Evolutionary conservation across 257 asterid genomes (phyloP), one percentile per base, ranked within the genome.

Genomic region (Solanum bulbocastanum): DNA sequence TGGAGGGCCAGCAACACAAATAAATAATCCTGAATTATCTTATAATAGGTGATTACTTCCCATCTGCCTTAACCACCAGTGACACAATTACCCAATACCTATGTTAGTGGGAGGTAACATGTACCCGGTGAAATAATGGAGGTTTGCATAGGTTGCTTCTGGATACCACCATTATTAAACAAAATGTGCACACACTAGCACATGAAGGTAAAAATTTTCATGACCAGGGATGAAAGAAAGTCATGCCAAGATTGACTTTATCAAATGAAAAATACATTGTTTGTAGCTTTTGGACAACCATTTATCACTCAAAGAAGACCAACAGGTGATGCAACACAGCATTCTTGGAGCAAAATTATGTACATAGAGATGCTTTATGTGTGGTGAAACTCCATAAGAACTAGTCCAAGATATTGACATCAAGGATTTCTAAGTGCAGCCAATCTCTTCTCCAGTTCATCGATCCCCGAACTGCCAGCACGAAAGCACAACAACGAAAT

Each of bases 401-500:
- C 30, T 46, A 81, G 85, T 30, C 85, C 85, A 33, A 44, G 37
- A 40, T 39, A 73, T 9, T 72, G 58, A 49, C 4, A 58, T 72
- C 56, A 96, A 73, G 96, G 97, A 88, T 93, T 96, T 89, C 98
- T 92, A 74, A 96, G 98, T 71, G 98, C 96, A 14, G 98, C 99
- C 93, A 96, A 56, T 83, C 99, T 91, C 94, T 94, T 91, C 90
- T 94, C 98, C 87, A 96, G 94, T 65, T 96, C 98, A 87, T 92
- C 93, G 39, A 93, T 83, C 60, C 90, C 93, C 58, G 98, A 95
- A 90, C 97, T 95, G 91, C 90, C 69, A 78, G 33, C 25, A 92
- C 2, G 10, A 81, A 81, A 13, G 18, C 15, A 78, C 37, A 25
- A 39, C 58, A 39, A 76, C 13, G 3, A 13, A 20, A 44, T 22